Evolutionary conservation across 805 yeast species (phyloP).

Genomic region (Spathaspora passalidarum): DNA sequence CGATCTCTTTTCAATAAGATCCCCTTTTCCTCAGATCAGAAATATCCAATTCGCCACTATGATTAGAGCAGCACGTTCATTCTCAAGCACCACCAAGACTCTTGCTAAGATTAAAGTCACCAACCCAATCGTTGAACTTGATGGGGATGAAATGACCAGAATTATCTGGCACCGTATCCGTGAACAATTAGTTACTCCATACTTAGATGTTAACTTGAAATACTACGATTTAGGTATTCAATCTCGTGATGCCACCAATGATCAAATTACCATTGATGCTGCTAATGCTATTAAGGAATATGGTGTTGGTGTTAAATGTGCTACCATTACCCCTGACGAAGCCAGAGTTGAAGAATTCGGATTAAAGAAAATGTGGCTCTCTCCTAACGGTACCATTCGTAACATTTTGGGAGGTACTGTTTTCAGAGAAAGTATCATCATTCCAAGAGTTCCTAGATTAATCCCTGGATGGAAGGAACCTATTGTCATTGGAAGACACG

Average conservation of each 20-base stretch:
- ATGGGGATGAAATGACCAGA: constrained; percentile 86
- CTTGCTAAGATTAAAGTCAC: constrained; percentile 60
- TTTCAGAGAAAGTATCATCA: constrained; percentile 80
- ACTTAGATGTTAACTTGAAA: constrained; percentile 68
- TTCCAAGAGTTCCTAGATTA: constrained; percentile 71
- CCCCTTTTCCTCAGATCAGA: not conserved
- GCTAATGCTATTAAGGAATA: constrained; percentile 71
- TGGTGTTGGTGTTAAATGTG: constrained; percentile 83
- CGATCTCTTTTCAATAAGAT: not conserved
- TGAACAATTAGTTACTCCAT: constrained; percentile 63
- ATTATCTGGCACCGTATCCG: constrained; percentile 79
- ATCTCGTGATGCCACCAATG: constrained; percentile 68
- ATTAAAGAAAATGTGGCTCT: constrained; percentile 78
- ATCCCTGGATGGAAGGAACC: constrained; percentile 82
- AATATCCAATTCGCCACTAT: too few relatives aligned
- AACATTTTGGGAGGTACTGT: constrained; percentile 81
- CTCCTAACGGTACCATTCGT: constrained; percentile 83
- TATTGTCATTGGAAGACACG: constrained; percentile 82
- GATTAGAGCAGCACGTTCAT: constrained; percentile 10
- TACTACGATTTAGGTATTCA: constrained; percentile 72
- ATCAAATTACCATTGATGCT: constrained; percentile 72
- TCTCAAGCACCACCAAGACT: constrained; percentile 9
- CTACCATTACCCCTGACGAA: constrained; percentile 84
- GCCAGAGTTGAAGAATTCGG: constrained; percentile 71
- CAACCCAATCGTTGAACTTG: constrained; percentile 73